Percentiles rank a stretch among this genome's conserved stretches.
phyloP scores from a whole-genome alignment of 331 rosid genomes.

The Quercus lobata region DNA sequence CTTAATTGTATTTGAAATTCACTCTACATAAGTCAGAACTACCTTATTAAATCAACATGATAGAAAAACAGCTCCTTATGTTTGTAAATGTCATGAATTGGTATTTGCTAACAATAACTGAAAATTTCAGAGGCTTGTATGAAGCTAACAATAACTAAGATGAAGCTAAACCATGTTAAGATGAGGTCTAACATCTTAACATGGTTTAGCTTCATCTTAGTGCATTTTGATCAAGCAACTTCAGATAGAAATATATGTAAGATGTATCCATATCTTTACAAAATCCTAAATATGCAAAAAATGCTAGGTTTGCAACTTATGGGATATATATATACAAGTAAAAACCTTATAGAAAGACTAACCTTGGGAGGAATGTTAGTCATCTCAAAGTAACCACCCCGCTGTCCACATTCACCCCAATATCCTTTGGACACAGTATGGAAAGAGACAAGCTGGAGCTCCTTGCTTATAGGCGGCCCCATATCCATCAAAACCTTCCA shows the following conservation, averaged over 20 bases:
- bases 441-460: constrained; percentile 82
- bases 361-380: constrained; percentile 92
- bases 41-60: background rate
- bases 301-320: no score
- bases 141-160: no score
- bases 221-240: background rate
- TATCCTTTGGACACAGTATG: constrained; percentile 95
- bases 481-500: constrained; percentile 75
- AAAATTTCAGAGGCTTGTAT: background rate
- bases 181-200: no score
- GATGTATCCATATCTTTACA: background rate
- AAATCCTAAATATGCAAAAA: background rate
- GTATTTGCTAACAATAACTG: background rate
- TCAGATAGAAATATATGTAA: background rate
- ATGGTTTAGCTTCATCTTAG: background rate
- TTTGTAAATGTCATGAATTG: background rate
- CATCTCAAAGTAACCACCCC: constrained; percentile 99
- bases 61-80: background rate
- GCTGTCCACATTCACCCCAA: constrained; percentile 99
- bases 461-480: constrained; percentile 86
- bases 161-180: no score
- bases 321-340: background rate
- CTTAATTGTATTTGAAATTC: background rate
- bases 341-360: constrained; percentile 21
- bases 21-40: background rate